A percentile compares a stretch with the other conserved stretches of the same genome.
Evolutionary conservation across 305 asterid genomes (phyloP).

Genomic region (Stenogyne calaminthoides): DNA sequence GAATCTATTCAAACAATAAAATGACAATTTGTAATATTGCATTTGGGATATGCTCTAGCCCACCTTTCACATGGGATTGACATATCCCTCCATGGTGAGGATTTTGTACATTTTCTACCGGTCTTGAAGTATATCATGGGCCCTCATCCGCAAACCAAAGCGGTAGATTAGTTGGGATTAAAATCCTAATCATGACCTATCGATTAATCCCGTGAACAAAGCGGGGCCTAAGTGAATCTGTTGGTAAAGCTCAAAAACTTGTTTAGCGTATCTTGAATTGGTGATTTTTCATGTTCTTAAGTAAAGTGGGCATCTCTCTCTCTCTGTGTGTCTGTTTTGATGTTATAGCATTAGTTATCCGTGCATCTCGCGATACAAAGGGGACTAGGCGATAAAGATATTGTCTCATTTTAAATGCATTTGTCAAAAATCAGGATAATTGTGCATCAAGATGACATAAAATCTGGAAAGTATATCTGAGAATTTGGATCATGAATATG

Average conservation of each 20-base stretch:
- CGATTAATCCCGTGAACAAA: too few relatives aligned
- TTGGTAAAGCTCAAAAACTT: neutral
- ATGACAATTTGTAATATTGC: too few relatives aligned
- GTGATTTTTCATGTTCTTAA: neutral
- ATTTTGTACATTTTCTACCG: too few relatives aligned
- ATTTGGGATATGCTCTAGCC: too few relatives aligned
- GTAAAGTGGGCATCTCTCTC: neutral
- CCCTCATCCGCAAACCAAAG: too few relatives aligned
- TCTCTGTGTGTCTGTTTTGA: neutral
- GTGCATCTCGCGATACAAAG: neutral
- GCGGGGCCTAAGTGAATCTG: slow-evolving; percentile 4
- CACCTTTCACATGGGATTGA: too few relatives aligned
- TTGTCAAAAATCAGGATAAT: neutral
- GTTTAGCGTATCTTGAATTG: neutral
- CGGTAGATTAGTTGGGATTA: too few relatives aligned
- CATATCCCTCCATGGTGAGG: too few relatives aligned
- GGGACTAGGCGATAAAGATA: neutral
- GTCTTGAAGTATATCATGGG: too few relatives aligned
- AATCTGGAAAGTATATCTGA: neutral
- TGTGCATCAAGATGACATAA: neutral
- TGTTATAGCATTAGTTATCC: neutral
- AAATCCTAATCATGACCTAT: too few relatives aligned
- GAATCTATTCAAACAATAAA: too few relatives aligned
- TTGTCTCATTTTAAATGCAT: neutral
- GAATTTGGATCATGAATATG: neutral